These are phyloP conservation scores for Endotrypanum monterogeii DNA, from an alignment of 208 protist species.

Conservation along the genomic window DNA sequence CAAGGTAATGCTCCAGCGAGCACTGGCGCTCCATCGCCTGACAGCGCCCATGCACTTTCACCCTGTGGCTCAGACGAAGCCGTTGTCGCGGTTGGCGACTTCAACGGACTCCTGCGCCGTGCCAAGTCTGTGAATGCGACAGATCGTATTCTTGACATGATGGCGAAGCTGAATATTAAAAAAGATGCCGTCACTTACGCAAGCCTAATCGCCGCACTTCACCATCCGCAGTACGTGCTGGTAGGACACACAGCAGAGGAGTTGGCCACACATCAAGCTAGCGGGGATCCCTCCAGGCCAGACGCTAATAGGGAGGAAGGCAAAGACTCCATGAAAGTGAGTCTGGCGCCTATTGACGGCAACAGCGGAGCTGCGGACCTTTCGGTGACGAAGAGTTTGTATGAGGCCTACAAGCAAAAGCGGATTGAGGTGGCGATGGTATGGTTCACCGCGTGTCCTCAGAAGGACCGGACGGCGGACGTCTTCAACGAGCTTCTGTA, in stretches of 20 bases:
- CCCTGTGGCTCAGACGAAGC: neutral
- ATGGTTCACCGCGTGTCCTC: slow-evolving; percentile 67
- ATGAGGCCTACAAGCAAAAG: slow-evolving; percentile 64
- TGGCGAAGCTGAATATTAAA: slow-evolving; percentile 56
- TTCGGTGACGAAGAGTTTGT: slow-evolving; percentile 24
- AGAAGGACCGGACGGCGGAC: slow-evolving; percentile 39
- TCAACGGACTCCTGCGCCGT: slow-evolving; percentile 65
- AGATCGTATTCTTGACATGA: slow-evolving; percentile 56
- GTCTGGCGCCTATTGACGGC: neutral
- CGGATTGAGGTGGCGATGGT: slow-evolving; percentile 43
- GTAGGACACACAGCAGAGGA: slow-evolving; percentile 34
- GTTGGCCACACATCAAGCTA: slow-evolving; percentile 10
- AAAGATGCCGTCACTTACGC: slow-evolving; percentile 52
- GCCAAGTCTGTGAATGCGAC: slow-evolving; percentile 41
- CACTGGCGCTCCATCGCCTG: neutral
- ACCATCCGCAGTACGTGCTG: slow-evolving; percentile 67
- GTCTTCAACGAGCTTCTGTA: slow-evolving; percentile 85
- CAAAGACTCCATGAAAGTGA: neutral
- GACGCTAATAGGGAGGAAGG: neutral
- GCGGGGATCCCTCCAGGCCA: neutral
- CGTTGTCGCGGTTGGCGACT: slow-evolving; percentile 70
- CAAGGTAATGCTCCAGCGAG: neutral
- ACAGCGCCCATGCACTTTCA: neutral
- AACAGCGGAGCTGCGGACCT: neutral
- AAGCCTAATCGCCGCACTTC: slow-evolving; percentile 64